phyloP scores from a whole-genome alignment of 169 alveolate genomes.

The Nephromyces sp. region DNA sequence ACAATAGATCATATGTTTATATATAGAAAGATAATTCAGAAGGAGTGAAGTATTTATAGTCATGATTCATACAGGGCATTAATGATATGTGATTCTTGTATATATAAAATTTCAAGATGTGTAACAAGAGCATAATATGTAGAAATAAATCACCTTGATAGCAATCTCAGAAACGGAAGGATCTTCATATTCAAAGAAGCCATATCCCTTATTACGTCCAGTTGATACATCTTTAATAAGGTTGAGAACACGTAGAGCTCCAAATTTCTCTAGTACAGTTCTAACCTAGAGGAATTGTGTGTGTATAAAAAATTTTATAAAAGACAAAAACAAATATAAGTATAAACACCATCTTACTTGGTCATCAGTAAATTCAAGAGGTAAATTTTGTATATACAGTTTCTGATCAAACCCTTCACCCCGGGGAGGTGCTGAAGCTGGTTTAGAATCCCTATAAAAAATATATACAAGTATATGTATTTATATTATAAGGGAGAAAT shows the following conservation, averaged over 20 bases:
- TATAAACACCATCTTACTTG: slow-evolving; percentile 32
- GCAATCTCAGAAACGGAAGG: slow-evolving; percentile 65
- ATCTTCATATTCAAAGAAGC: slow-evolving; percentile 71
- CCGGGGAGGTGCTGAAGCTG: slow-evolving; percentile 40
- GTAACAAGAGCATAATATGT: too few relatives aligned
- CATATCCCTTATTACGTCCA: slow-evolving; percentile 68
- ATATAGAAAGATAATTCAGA: too few relatives aligned
- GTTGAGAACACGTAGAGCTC: slow-evolving; percentile 52
- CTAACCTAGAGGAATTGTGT: slow-evolving; percentile 30
- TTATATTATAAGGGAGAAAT: not conserved
- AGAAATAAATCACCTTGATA: too few relatives aligned
- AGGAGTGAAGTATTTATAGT: too few relatives aligned
- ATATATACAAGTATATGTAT: not conserved
- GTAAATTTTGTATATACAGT: slow-evolving; percentile 62
- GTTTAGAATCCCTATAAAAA: not conserved
- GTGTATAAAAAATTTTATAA: not conserved
- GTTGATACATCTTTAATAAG: slow-evolving; percentile 61
- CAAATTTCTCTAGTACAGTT: slow-evolving; percentile 60
- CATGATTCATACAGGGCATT: too few relatives aligned
- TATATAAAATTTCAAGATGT: too few relatives aligned
- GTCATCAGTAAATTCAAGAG: slow-evolving; percentile 61
- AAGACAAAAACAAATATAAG: not conserved
- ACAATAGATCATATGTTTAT: too few relatives aligned
- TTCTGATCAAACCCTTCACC: slow-evolving; percentile 36
- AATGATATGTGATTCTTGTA: too few relatives aligned